Conservation (phyloP, 805 yeast species). For the Spathaspora sp. region DNA sequence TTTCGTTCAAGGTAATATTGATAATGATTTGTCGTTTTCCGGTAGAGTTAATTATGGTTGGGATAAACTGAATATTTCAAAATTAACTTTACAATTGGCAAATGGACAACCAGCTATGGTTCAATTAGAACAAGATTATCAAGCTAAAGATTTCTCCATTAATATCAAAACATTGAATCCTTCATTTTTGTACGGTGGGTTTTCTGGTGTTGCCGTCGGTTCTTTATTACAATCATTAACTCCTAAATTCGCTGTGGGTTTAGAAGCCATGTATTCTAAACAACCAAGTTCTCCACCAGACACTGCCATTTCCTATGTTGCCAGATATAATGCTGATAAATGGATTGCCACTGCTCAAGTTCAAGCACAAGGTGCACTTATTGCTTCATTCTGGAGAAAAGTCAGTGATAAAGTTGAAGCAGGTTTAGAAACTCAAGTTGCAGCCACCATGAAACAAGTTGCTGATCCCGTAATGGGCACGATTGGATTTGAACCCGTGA, state of each 20-base stretch:
- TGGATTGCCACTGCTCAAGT: conserved; percentile 95
- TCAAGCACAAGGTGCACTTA: conserved; percentile 86
- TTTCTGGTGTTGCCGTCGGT: conserved; percentile 86
- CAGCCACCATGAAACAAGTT: conserved; percentile 72
- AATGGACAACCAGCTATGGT: conserved; percentile 88
- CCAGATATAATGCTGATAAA: conserved; percentile 81
- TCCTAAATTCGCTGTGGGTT: conserved; percentile 78
- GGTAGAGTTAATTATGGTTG: conserved; percentile 92
- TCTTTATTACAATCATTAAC: conserved; percentile 88
- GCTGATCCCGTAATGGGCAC: conserved; percentile 72
- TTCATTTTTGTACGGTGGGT: conserved; percentile 58
- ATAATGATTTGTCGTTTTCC: conserved; percentile 76
- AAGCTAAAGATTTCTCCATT: conserved; percentile 82
- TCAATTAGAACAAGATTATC: conserved; percentile 94
- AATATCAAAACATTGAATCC: conserved; percentile 93
- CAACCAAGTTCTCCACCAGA: conserved; percentile 77
- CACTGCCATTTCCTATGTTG: conserved; percentile 84
- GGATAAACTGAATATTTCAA: conserved; percentile 73
- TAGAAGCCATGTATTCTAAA: conserved; percentile 87
- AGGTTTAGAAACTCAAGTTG: conserved; percentile 82
- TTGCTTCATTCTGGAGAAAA: conserved; percentile 91
- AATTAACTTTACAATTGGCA: conserved; percentile 84
- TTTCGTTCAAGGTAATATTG: conserved; percentile 88
- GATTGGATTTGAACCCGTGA: conserved; percentile 75
- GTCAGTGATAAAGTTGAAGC: conserved; percentile 93